Conservation (phyloP, 768 basidiomycete species). For the Mycena sanguinolenta region DNA sequence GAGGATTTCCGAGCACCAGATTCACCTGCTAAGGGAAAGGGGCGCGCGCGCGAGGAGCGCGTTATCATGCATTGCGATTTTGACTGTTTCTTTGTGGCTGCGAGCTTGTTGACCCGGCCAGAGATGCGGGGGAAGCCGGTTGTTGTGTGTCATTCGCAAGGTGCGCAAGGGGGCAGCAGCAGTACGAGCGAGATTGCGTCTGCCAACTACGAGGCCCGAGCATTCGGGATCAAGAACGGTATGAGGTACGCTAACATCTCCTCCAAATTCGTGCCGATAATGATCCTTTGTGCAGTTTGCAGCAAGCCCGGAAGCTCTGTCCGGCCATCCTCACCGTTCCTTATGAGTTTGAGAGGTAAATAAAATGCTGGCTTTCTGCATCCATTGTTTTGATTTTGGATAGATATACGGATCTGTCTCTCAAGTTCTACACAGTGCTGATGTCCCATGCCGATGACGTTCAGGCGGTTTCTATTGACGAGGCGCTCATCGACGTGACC, state of each 20-base stretch:
- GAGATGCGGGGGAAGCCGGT: slow-evolving; percentile 89
- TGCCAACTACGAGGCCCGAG: slow-evolving; percentile 93
- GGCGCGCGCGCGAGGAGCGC: slow-evolving; percentile 63
- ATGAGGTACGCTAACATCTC: slow-evolving; percentile 77
- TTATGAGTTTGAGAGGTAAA: slow-evolving; percentile 91
- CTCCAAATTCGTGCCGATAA: slow-evolving; percentile 14
- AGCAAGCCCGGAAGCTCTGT: slow-evolving; percentile 84
- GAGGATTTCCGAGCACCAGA: slow-evolving; percentile 54
- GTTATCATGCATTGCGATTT: slow-evolving; percentile 96
- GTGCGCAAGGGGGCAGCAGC: slow-evolving; percentile 73
- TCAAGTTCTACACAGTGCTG: slow-evolving; percentile 93
- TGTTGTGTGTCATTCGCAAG: slow-evolving; percentile 96
- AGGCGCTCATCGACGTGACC: slow-evolving; percentile 93
- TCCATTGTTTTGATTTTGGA: slow-evolving; percentile 5
- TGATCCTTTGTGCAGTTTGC: slow-evolving; percentile 62
- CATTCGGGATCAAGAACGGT: slow-evolving; percentile 90
- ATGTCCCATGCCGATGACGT: slow-evolving; percentile 92
- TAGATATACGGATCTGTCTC: slow-evolving; percentile 87
- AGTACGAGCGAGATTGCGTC: slow-evolving; percentile 97
- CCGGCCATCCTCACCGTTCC: slow-evolving; percentile 82
- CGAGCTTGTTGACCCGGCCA: slow-evolving; percentile 84
- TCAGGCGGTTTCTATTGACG: slow-evolving; percentile 96
- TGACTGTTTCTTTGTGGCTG: slow-evolving; percentile 97
- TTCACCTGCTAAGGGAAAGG: slow-evolving; percentile 63
- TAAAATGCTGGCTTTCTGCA: not conserved